Evolutionary conservation across 2,329 filamentous ascomycete species (phyloP).

Genomic region (Tolypocladium endophyticum): DNA sequence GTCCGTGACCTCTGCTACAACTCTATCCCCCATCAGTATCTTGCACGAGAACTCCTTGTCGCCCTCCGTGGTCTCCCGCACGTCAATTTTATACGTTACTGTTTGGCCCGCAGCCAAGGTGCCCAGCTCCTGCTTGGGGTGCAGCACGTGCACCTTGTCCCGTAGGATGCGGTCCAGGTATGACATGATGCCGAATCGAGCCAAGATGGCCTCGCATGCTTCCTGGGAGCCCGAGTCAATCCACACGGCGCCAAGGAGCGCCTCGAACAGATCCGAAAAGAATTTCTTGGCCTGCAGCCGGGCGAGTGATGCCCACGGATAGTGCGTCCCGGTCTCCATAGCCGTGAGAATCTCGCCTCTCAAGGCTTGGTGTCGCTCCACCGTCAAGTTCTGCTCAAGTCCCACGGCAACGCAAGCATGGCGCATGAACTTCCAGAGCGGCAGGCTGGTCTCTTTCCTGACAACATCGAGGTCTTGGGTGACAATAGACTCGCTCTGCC

Average conservation of each 20-base stretch:
- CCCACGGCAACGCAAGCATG: constrained; percentile 39
- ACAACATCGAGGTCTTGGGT: constrained; percentile 8
- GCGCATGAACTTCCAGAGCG: constrained; percentile 63
- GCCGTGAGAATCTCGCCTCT: constrained; percentile 36
- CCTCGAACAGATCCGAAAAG: constrained; percentile 76
- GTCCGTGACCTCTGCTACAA: constrained; percentile 33
- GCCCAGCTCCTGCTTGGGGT: constrained; percentile 61
- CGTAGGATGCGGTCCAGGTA: constrained; percentile 53
- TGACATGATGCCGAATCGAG: constrained; percentile 52
- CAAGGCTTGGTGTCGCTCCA: constrained; percentile 35
- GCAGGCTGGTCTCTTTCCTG: constrained; percentile 15
- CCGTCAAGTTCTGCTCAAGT: constrained; percentile 30
- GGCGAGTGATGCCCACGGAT: constrained; percentile 69
- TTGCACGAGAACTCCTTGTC: constrained; percentile 29
- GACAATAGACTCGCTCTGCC: constrained; percentile 10
- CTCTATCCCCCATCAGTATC: constrained; percentile 35
- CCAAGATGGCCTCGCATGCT: constrained; percentile 49
- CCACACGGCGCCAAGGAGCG: constrained; percentile 71
- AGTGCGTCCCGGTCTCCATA: constrained; percentile 39
- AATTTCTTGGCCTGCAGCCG: constrained; percentile 62
- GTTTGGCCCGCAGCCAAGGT: constrained; percentile 38
- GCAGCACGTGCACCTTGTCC: constrained; percentile 44
- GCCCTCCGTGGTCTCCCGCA: constrained; percentile 7
- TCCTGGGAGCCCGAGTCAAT: constrained; percentile 61
- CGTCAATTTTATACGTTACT: constrained; percentile 41